phyloP scores from a whole-genome alignment of 2,329 filamentous ascomycete species.

The Aspergillus uvarum region DNA sequence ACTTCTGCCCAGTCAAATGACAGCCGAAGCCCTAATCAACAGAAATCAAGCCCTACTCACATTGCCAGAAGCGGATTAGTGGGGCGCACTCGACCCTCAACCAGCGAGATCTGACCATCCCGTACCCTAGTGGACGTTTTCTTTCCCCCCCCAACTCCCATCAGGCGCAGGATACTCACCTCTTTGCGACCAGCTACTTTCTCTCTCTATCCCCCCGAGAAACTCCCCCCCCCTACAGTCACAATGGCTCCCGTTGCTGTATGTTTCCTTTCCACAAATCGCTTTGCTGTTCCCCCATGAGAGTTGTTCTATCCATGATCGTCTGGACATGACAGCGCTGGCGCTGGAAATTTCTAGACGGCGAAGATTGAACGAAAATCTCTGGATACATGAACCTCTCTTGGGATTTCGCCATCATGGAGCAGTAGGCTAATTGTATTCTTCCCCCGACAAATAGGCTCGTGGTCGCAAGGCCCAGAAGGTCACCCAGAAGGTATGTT shows the following conservation, averaged over 20 bases:
- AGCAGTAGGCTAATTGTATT: conserved; percentile 94
- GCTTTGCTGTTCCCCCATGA: conserved; percentile 88
- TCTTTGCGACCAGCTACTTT: conserved; percentile 67
- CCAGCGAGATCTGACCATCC: conserved; percentile 24
- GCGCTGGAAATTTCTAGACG: conserved; percentile 1
- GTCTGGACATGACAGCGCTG: conserved; percentile 7
- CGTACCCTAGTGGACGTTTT: conserved; percentile 25
- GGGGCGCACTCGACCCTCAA: conserved; percentile 32
- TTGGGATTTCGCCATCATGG: conserved; percentile 34
- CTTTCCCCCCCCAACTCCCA: conserved; percentile 17
- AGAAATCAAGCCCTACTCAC: conserved; percentile 5
- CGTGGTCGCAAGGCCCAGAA: conserved; percentile 49
- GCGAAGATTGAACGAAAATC: not conserved
- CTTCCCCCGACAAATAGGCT: conserved; percentile 45
- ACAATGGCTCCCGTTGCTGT: conserved; percentile 87
- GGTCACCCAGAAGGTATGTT: conserved; percentile 51
- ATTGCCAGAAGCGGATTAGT: conserved; percentile 25
- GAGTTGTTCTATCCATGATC: conserved; percentile 28
- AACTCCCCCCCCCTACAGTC: conserved; percentile 38
- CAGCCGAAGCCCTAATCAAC: conserved; percentile 20
- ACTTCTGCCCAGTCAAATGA: conserved; percentile 12
- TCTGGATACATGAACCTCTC: not conserved
- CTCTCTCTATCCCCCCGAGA: conserved; percentile 32
- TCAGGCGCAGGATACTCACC: conserved; percentile 81
- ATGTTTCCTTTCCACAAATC: conserved; percentile 63